Base-by-base conservation (phyloP, 1,139 yeast species). In the Magnusiomyces tetraspermus region DNA sequence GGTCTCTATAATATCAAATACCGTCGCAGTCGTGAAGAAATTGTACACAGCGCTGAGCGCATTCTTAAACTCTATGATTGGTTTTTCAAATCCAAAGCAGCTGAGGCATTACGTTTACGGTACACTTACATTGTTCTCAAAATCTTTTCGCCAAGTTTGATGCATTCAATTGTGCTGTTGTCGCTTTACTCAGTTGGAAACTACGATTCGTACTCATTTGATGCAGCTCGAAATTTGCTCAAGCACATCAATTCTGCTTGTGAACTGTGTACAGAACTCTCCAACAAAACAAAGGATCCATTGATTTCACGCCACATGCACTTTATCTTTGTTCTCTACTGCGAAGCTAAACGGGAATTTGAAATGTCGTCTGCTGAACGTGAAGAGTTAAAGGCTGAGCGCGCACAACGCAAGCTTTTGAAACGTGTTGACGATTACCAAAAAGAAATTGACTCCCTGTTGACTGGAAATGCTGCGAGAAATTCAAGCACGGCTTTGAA, bases 61-160 rank as follows among this genome's bases (percentile, higher is more conserved):
- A 58, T 68, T 26, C 51, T 68, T 13, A 60, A 63, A 47, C 55
- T 64, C 19, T 60, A 59, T 38, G 60, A 61, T 19, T 68, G 71
- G 70, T 57, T 66, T 26, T 64, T 57, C 52, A 51, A 50, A 28
- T 54, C 65, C 2, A 58, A 61, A 1, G 61, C 58, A n/a, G 64
- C 67, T 1, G 56, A 51, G 17, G 52, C 43, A 13, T 55, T 61
- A 24, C 52, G 64, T n/a, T 5, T 8, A 8, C 26, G 30, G 22
- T 46, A 22, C 21, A 22, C 49, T 6, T 46, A 36, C 19, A 33
- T 46, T n/a, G 49, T 30, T 15, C n/a, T 28, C n/a, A 46, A 46
- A 17, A 36, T 46, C n/a, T 13, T 37, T 2, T 28, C 21, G 28
- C 49, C 49, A 46, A n/a, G 6, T 17, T 28, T 22, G 6, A 46